These are phyloP conservation scores for Phalaenopsis hybrid DNA, from an alignment of 116 monocot species.

Conservation along the genomic window DNA sequence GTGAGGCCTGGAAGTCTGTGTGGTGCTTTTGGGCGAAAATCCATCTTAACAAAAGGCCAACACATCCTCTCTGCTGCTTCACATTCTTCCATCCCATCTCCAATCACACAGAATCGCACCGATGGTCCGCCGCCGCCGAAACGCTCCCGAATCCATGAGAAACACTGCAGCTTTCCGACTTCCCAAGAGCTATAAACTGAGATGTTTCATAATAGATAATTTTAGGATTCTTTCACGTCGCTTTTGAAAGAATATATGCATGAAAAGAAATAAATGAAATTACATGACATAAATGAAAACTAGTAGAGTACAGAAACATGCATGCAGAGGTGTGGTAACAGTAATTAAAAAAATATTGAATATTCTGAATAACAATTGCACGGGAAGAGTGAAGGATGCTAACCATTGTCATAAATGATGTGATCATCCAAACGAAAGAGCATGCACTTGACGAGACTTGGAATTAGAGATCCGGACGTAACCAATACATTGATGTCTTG, in stretches of 20 bases:
- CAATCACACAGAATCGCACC: conserved; percentile 81
- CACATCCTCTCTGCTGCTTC: conserved; percentile 60
- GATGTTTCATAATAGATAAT: background rate
- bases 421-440: conserved; percentile 64
- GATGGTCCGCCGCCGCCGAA: conserved; percentile 21
- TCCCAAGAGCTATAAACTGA: conserved; percentile 95
- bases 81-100: conserved; percentile 88
- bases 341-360: background rate
- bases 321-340: background rate
- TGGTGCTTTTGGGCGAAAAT: conserved; percentile 39
- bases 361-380: background rate
- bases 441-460: conserved; percentile 70
- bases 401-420: conserved; percentile 50
- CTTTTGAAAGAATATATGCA: too few species aligned
- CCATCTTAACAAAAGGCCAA: conserved; percentile 86
- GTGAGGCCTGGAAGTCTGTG: conserved; percentile 76
- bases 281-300: background rate
- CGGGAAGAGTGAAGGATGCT: conserved; percentile 10
- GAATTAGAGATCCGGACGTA: conserved; percentile 67
- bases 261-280: background rate
- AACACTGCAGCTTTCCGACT: conserved; percentile 81
- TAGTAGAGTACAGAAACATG: background rate
- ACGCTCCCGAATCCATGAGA: conserved; percentile 74
- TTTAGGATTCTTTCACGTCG: too few species aligned
- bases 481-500: conserved; percentile 49